These are phyloP conservation scores for Fusarium concolor DNA, from an alignment of 2,329 filamentous ascomycete species.

Conservation along the genomic window DNA sequence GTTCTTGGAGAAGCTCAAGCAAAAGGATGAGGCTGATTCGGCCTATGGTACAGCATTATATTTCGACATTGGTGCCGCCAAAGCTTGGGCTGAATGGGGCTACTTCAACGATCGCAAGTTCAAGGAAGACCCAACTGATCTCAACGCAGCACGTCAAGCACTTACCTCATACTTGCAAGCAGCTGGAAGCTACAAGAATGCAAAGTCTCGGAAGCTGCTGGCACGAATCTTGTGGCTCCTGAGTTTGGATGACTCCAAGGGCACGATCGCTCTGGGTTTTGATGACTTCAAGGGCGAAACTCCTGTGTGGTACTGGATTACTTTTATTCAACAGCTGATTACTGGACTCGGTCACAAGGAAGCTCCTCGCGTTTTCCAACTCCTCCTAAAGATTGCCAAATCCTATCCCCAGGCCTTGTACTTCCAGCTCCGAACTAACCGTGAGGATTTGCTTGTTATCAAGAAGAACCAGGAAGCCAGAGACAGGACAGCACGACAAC, in stretches of 20 bases:
- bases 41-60: slow-evolving; percentile 95
- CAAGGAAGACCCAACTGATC: slow-evolving; percentile 86
- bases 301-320: slow-evolving; percentile 99
- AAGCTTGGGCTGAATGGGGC: slow-evolving; percentile 99
- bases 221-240: slow-evolving; percentile 95
- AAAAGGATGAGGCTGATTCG: slow-evolving; percentile 90
- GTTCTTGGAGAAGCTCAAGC: slow-evolving; percentile 94
- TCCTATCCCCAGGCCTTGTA: slow-evolving; percentile 95
- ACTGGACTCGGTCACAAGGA: slow-evolving; percentile 93
- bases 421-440: slow-evolving; percentile 91
- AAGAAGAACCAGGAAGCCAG: slow-evolving; percentile 88
- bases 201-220: slow-evolving; percentile 93
- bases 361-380: slow-evolving; percentile 84
- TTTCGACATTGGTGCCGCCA: slow-evolving; percentile 94
- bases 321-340: slow-evolving; percentile 95
- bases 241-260: slow-evolving; percentile 90
- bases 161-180: slow-evolving; percentile 97
- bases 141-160: slow-evolving; percentile 88
- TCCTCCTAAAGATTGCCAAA: slow-evolving; percentile 94
- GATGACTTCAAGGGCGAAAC: slow-evolving; percentile 98
- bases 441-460: slow-evolving; percentile 92
- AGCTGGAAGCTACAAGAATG: slow-evolving; percentile 95
- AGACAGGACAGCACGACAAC: slow-evolving; percentile 68
- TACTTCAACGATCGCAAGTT: slow-evolving; percentile 98
- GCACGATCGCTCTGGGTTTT: slow-evolving; percentile 85